Evolutionary conservation across 441 rosid species (phyloP), one percentile per base, ranked within the genome.

Genomic region (Adansonia rubrostipa): DNA sequence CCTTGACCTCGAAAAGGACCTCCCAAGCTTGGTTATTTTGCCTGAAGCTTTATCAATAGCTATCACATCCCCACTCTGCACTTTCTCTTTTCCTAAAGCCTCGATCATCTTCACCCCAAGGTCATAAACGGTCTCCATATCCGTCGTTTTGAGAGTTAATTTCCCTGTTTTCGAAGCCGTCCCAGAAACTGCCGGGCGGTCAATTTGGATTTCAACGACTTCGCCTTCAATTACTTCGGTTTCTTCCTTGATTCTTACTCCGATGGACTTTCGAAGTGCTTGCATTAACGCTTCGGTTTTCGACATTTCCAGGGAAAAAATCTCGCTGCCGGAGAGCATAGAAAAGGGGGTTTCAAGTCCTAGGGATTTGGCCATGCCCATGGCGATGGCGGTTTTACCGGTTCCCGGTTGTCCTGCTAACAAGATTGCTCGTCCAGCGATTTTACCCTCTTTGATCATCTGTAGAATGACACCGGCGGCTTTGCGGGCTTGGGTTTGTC

Each of bases 331-430:
- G 0, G 96, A 91, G 44, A 93, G 89, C 97, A 93, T 93, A 0
- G 99, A 93, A 51, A 95, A 95, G 13, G 99, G 98, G 33, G 99
- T 95, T 77, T 95, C 99, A 28, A 86, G 87, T 3, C 99, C 99
- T 0, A 95, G 89, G 1, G 99, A 95, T 80, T 93, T 95, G 20
- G 99, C 99, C 96, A 95, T 90, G 20, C 99, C 99, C 98, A 93
- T 95, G 0, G 99, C 99, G 40, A 93, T 93, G 8, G 98, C 98
- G 0, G 98, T 95, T 75, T 95, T 95, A 5, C 99, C 98, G 0
- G 97, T 92, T 13, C 98, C 98, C 0, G 98, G 98, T n/a, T 95
- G 99, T 0, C 98, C 99, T 2, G 97, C 98, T 0, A 93, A 84
- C n/a, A 95, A 92, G 48, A 95, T 91, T 2, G 97, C 98, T 15